Evolutionary conservation across 2,329 filamentous ascomycete genomes (phyloP).

Genomic region (Microcera coccophila): DNA sequence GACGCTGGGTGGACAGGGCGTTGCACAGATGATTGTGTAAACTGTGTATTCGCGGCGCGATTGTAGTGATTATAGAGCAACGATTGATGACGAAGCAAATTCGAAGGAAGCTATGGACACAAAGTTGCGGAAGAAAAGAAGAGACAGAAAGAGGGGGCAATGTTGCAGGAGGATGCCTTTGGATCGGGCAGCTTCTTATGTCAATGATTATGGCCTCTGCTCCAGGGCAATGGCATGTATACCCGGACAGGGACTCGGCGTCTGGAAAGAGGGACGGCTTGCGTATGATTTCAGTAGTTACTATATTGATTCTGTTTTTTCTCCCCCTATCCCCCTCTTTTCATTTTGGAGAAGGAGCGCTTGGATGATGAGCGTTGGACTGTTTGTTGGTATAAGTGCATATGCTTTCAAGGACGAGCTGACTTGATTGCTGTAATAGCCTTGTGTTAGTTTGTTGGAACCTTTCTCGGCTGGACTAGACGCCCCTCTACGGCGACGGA

Average conservation of each 20-base stretch:
- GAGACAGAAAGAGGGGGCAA: conserved; percentile 4
- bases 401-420: too few relatives aligned
- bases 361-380: too few relatives aligned
- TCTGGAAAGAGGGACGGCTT: conserved; percentile 29
- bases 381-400: too few relatives aligned
- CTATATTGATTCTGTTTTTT: neutral
- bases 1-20: conserved; percentile 87
- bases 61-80: conserved; percentile 4
- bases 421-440: too few relatives aligned
- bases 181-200: conserved; percentile 16
- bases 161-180: conserved; percentile 7
- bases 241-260: conserved; percentile 28
- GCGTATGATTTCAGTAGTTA: conserved; percentile 9
- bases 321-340: too few relatives aligned
- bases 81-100: neutral
- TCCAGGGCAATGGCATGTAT: conserved; percentile 26
- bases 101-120: neutral
- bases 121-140: conserved; percentile 3
- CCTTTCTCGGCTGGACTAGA: too few relatives aligned
- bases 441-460: too few relatives aligned
- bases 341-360: too few relatives aligned
- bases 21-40: conserved; percentile 97
- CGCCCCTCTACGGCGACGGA: too few relatives aligned
- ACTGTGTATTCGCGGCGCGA: too few relatives aligned
- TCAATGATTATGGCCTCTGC: conserved; percentile 21